A percentile compares a stretch with the other conserved stretches of the same genome.
Conservation (phyloP, 1,284 basidiomycete species). For the Ustilago crameri region DNA sequence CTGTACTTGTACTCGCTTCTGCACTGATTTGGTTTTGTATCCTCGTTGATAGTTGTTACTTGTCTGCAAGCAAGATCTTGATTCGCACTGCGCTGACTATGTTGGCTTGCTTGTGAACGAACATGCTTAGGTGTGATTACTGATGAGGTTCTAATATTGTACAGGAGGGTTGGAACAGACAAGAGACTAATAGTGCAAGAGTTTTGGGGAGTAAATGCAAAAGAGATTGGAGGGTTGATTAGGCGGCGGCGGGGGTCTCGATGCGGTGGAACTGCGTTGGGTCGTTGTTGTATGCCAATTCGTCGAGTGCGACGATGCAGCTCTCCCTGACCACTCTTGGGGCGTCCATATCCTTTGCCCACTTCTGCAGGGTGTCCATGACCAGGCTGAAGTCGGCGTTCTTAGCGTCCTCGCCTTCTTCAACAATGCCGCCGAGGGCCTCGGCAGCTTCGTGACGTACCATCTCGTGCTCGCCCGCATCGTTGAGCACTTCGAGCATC, state of each 20-base stretch:
- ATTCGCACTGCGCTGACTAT: neutral
- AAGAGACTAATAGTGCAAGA: conserved; percentile 1
- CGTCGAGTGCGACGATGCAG: conserved; percentile 92
- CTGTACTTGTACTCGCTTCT: neutral
- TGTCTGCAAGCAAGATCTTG: conserved; percentile 15
- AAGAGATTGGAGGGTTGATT: neutral
- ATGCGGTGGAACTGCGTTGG: conserved; percentile 67
- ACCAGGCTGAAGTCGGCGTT: conserved; percentile 72
- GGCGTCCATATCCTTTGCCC: conserved; percentile 80
- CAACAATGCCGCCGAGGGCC: conserved; percentile 94
- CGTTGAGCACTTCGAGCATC: conserved; percentile 80
- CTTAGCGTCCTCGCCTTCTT: conserved; percentile 73
- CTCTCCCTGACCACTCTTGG: conserved; percentile 93
- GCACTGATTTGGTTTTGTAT: conserved; percentile 8
- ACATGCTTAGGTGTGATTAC: neutral
- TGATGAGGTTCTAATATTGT: conserved; percentile 10
- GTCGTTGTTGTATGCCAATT: conserved; percentile 67
- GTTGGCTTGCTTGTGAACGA: no score
- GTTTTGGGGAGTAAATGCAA: conserved; percentile 1
- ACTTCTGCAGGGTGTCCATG: conserved; percentile 84
- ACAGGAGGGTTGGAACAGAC: conserved; percentile 9
- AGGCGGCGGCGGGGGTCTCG: conserved; percentile 32
- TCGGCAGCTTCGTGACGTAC: conserved; percentile 99
- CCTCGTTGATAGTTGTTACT: neutral
- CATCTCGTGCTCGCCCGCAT: conserved; percentile 88